A percentile compares a stretch with the other conserved stretches of the same genome.
Evolutionary conservation across 1,284 basidiomycete species (phyloP).

Genomic region (Marasmius oreades): DNA sequence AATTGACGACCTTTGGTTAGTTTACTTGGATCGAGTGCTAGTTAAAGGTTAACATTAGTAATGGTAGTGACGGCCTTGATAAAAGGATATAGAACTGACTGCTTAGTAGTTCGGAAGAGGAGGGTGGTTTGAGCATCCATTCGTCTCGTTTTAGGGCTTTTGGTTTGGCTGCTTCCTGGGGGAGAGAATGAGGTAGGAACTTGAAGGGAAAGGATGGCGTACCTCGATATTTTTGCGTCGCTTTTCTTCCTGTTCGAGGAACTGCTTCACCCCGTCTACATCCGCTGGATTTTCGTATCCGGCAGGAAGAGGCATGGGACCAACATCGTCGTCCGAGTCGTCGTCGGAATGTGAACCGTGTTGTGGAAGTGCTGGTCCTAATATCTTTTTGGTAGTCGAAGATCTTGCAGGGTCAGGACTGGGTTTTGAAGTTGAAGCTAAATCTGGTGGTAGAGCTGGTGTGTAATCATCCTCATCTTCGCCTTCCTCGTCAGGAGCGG

Average conservation of each 20-base stretch:
- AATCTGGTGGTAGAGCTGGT: slow-evolving; percentile 57
- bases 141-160: slow-evolving; percentile 81
- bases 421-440: slow-evolving; percentile 22
- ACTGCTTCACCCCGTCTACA: slow-evolving; percentile 68
- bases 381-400: slow-evolving; percentile 20
- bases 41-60: slow-evolving; percentile 24
- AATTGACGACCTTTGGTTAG: slow-evolving; percentile 69
- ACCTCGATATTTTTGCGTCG: slow-evolving; percentile 66
- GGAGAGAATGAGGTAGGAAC: slow-evolving; percentile 3
- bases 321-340: slow-evolving; percentile 72
- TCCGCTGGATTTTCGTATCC: slow-evolving; percentile 29
- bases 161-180: slow-evolving; percentile 66
- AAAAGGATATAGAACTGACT: slow-evolving; percentile 67
- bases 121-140: slow-evolving; percentile 94
- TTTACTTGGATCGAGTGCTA: slow-evolving; percentile 70
- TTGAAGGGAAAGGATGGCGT: slow-evolving; percentile 13
- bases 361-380: slow-evolving; percentile 37
- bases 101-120: slow-evolving; percentile 68
- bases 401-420: slow-evolving; percentile 13
- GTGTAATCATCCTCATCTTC: slow-evolving; percentile 41
- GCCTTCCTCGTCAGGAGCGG: slow-evolving; percentile 20
- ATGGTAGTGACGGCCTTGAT: slow-evolving; percentile 16
- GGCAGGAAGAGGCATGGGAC: slow-evolving; percentile 67
- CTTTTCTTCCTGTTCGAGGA: slow-evolving; percentile 78
- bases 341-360: slow-evolving; percentile 14